These are phyloP conservation scores for Blastosporella zonata DNA, from an alignment of 1,284 basidiomycete species.

Conservation along the genomic window DNA sequence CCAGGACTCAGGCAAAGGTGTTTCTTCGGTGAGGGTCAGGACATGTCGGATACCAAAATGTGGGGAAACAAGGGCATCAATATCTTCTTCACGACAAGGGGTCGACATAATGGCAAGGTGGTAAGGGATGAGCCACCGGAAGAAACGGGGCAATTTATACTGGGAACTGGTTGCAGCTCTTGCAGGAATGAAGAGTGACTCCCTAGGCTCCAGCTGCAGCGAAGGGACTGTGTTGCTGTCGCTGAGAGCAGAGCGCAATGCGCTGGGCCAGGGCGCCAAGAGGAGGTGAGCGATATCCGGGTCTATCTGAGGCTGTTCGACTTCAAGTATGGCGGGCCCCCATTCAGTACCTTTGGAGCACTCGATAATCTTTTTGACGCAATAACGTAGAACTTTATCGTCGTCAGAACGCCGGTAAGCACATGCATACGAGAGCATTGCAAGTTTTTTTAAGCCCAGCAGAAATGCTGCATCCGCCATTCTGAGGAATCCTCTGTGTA, in stretches of 20 bases:
- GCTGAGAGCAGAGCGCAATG: conserved; percentile 33
- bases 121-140: conserved; percentile 60
- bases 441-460: conserved; percentile 39
- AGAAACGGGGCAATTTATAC: conserved; percentile 51
- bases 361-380: conserved; percentile 41
- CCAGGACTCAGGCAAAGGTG: conserved; percentile 46
- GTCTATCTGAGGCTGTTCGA: conserved; percentile 39
- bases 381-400: conserved; percentile 37
- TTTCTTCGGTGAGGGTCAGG: conserved; percentile 57
- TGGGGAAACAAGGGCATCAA: conserved; percentile 42
- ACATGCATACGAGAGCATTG: conserved; percentile 52
- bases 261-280: conserved; percentile 40
- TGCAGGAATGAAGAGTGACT: conserved; percentile 38
- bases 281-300: conserved; percentile 30
- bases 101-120: conserved; percentile 61
- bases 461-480: conserved; percentile 44
- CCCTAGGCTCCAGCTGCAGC: conserved; percentile 40
- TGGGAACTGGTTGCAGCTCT: conserved; percentile 16
- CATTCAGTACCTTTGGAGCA: conserved; percentile 50
- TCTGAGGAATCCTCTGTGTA: conserved; percentile 48
- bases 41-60: conserved; percentile 53
- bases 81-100: conserved; percentile 49
- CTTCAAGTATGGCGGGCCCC: conserved; percentile 42
- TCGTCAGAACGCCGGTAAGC: conserved; percentile 40
- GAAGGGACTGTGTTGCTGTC: conserved; percentile 31